Evolutionary conservation across 2,329 filamentous ascomycete genomes (phyloP).

Genomic region (Periconia sp.): DNA sequence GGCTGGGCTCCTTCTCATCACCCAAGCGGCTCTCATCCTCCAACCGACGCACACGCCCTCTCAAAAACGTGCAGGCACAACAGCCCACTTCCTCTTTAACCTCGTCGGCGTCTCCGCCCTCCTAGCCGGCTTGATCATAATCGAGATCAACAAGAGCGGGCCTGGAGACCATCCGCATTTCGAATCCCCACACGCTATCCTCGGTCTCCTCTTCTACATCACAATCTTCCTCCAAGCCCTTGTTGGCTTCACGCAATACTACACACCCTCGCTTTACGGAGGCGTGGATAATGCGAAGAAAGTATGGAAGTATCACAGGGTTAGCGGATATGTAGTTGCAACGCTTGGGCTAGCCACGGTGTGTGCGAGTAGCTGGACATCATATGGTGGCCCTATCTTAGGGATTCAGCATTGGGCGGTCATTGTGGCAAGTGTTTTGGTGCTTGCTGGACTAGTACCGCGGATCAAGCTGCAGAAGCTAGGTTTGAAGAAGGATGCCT

Average conservation of each 20-base stretch:
- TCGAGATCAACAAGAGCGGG: slow-evolving; percentile 83
- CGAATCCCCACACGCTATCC: slow-evolving; percentile 77
- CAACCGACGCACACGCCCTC: slow-evolving; percentile 81
- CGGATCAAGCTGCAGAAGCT: slow-evolving; percentile 85
- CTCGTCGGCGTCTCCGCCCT: slow-evolving; percentile 67
- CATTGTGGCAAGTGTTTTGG: slow-evolving; percentile 67
- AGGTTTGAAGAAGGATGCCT: slow-evolving; percentile 58
- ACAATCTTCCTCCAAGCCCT: slow-evolving; percentile 74
- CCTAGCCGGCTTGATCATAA: slow-evolving; percentile 69
- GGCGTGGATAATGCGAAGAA: slow-evolving; percentile 79
- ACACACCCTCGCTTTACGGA: slow-evolving; percentile 75
- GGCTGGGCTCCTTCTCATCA: slow-evolving; percentile 74
- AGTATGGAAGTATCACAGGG: slow-evolving; percentile 89
- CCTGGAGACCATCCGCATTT: slow-evolving; percentile 74
- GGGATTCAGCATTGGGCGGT: slow-evolving; percentile 79
- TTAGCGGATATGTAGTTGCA: slow-evolving; percentile 75
- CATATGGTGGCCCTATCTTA: slow-evolving; percentile 72
- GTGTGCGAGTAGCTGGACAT: slow-evolving; percentile 75
- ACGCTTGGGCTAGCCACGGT: slow-evolving; percentile 76
- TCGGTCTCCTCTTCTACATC: slow-evolving; percentile 79
- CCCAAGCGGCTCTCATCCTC: slow-evolving; percentile 81
- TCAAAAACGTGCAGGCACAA: slow-evolving; percentile 72
- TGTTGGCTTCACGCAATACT: slow-evolving; percentile 85
- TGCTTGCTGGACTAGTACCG: slow-evolving; percentile 75
- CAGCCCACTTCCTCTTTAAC: slow-evolving; percentile 74